phyloP scores from a whole-genome alignment of 768 basidiomycete species.

The Lactarius sanguifluus region DNA sequence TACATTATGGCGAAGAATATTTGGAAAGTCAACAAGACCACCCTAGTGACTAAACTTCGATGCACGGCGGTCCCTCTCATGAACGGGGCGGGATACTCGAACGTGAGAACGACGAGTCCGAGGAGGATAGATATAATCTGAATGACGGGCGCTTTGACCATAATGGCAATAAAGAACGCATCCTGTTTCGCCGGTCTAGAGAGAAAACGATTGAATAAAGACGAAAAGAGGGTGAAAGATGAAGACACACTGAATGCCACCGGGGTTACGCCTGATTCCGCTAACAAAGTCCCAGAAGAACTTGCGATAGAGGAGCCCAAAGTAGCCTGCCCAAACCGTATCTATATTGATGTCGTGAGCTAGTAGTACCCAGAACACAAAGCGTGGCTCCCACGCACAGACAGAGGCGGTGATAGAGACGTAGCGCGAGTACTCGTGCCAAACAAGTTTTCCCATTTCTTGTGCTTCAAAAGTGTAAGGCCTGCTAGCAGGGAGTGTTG shows the following conservation, averaged over 20 bases:
- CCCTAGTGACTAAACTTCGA: constrained; percentile 62
- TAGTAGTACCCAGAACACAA: constrained; percentile 7
- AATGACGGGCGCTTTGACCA: constrained; percentile 75
- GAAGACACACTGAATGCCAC: constrained; percentile 72
- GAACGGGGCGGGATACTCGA: constrained; percentile 72
- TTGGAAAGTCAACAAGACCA: constrained; percentile 64
- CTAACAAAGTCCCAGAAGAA: constrained; percentile 97
- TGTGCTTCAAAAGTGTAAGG: neutral
- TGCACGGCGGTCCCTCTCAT: constrained; percentile 56
- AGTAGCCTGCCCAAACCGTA: constrained; percentile 78
- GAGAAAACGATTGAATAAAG: constrained; percentile 45
- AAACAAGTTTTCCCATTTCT: constrained; percentile 77
- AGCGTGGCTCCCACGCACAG: constrained; percentile 52
- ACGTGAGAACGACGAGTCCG: constrained; percentile 54
- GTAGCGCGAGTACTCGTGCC: constrained; percentile 75
- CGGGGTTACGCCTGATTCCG: constrained; percentile 73
- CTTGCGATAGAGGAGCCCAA: constrained; percentile 82
- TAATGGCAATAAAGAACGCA: constrained; percentile 65
- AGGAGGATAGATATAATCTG: constrained; percentile 67
- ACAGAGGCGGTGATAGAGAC: constrained; percentile 66
- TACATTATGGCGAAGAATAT: constrained; percentile 62
- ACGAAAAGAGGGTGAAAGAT: constrained; percentile 1
- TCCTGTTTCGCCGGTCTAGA: constrained; percentile 27
- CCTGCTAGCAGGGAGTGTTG: neutral
- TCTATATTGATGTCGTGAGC: constrained; percentile 43